These are phyloP conservation scores for Gossypium rotundifolium DNA, from an alignment of 345 rosid genomes.

Conservation along the genomic window DNA sequence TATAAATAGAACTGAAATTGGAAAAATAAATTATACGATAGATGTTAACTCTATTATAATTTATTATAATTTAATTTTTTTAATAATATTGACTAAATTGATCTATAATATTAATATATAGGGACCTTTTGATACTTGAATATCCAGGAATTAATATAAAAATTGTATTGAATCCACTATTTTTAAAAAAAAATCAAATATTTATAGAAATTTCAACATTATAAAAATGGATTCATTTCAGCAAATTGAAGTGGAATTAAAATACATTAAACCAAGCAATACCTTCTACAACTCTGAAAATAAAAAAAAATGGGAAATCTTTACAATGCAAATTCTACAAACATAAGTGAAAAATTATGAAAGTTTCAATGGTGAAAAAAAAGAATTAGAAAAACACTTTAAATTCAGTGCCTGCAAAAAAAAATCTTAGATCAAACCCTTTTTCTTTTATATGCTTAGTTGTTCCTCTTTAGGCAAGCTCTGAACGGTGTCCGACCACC, in stretches of 20 bases:
- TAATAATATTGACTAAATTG: too few relatives aligned
- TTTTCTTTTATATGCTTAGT: slow-evolving; percentile 44
- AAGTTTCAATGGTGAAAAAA: slow-evolving; percentile 11
- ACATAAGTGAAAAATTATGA: slow-evolving; percentile 17
- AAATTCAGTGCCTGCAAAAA: slow-evolving; percentile 10
- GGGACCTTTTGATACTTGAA: too few relatives aligned
- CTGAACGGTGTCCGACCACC: slow-evolving; percentile 96
- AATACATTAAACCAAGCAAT: background rate
- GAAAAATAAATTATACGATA: too few relatives aligned
- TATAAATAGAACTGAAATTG: too few relatives aligned
- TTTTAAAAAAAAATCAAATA: too few relatives aligned
- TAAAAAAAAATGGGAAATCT: slow-evolving; percentile 8
- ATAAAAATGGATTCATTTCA: background rate
- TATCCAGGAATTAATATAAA: too few relatives aligned
- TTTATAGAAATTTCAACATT: background rate
- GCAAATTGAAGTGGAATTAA: background rate
- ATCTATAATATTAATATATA: too few relatives aligned
- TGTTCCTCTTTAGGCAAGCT: slow-evolving; percentile 95
- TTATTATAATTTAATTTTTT: too few relatives aligned
- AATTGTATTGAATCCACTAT: too few relatives aligned
- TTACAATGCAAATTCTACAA: slow-evolving; percentile 31
- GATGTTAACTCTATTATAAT: too few relatives aligned
- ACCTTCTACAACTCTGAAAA: slow-evolving; percentile 7
- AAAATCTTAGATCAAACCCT: slow-evolving; percentile 7
- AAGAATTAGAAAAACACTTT: slow-evolving; percentile 9